Percentiles rank a stretch among this genome's conserved stretches.
phyloP scores from a whole-genome alignment of 805 yeast genomes.

The Yarrowia hollandica region DNA sequence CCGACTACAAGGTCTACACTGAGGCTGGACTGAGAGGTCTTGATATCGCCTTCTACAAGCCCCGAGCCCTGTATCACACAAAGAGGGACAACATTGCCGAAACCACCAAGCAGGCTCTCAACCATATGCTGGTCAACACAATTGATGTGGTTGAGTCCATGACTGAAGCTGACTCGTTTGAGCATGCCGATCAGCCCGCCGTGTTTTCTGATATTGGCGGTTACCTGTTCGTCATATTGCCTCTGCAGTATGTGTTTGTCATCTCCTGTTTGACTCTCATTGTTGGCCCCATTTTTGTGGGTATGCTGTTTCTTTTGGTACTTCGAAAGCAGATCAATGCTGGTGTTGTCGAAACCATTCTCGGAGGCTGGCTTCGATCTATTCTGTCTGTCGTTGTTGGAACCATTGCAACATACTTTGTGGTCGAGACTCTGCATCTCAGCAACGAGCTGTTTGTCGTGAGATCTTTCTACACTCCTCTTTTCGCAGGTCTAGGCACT shows the following conservation, averaged over 20 bases:
- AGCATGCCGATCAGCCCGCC: slow-evolving; percentile 44
- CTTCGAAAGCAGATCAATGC: slow-evolving; percentile 32
- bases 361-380: slow-evolving; percentile 21
- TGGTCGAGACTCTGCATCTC: slow-evolving; percentile 46
- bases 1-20: slow-evolving; percentile 78
- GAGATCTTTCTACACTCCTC: slow-evolving; percentile 51
- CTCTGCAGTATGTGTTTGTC: slow-evolving; percentile 52
- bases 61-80: slow-evolving; percentile 84
- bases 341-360: slow-evolving; percentile 2
- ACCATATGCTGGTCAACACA: slow-evolving; percentile 80
- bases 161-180: slow-evolving; percentile 44
- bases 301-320: slow-evolving; percentile 52
- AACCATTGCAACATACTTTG: slow-evolving; percentile 38
- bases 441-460: slow-evolving; percentile 55
- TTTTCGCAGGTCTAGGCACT: slow-evolving; percentile 50
- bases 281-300: slow-evolving; percentile 54
- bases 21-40: slow-evolving; percentile 72
- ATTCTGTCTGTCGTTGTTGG: neutral
- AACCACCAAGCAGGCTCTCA: slow-evolving; percentile 65
- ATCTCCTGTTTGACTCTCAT: slow-evolving; percentile 55
- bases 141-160: slow-evolving; percentile 58
- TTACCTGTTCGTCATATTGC: slow-evolving; percentile 52
- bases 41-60: slow-evolving; percentile 86
- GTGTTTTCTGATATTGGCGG: slow-evolving; percentile 68
- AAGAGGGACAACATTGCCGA: slow-evolving; percentile 64